These are phyloP conservation scores for Cicer judaicum DNA, from an alignment of 306 rosid genomes.

Conservation along the genomic window DNA sequence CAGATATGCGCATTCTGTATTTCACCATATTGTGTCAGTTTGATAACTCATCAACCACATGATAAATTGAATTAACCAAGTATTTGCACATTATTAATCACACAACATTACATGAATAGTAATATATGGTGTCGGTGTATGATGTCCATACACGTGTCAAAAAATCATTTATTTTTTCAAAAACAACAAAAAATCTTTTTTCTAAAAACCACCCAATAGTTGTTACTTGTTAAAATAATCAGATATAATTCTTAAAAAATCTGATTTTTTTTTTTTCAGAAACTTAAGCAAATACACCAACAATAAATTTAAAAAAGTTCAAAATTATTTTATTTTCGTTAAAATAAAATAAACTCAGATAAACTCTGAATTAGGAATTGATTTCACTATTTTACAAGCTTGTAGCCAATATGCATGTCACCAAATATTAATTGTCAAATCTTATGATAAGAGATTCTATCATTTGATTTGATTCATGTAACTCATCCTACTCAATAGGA, in stretches of 20 bases:
- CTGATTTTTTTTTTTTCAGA: background rate
- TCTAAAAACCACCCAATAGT: background rate
- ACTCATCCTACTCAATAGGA: background rate
- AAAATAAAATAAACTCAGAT: background rate
- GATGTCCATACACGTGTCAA: too few species aligned
- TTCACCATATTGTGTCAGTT: too few species aligned
- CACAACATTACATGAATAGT: too few species aligned
- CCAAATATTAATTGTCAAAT: background rate
- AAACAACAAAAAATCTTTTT: too few species aligned
- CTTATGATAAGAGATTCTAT: background rate
- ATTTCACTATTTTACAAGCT: background rate
- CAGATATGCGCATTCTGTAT: too few species aligned
- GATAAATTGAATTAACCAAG: too few species aligned
- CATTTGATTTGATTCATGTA: conserved; percentile 14
- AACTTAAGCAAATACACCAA: background rate
- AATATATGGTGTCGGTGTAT: too few species aligned
- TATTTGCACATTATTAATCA: too few species aligned
- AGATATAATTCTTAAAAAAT: background rate
- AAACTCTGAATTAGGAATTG: too few species aligned
- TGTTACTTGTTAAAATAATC: background rate
- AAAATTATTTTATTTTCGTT: background rate
- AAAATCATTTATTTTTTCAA: too few species aligned
- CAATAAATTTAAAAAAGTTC: background rate
- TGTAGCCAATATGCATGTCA: background rate
- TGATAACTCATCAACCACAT: too few species aligned